A percentile compares a stretch with the other conserved stretches of the same genome.
Conservation (phyloP, 345 rosid species). For the Corymbia maculata region DNA sequence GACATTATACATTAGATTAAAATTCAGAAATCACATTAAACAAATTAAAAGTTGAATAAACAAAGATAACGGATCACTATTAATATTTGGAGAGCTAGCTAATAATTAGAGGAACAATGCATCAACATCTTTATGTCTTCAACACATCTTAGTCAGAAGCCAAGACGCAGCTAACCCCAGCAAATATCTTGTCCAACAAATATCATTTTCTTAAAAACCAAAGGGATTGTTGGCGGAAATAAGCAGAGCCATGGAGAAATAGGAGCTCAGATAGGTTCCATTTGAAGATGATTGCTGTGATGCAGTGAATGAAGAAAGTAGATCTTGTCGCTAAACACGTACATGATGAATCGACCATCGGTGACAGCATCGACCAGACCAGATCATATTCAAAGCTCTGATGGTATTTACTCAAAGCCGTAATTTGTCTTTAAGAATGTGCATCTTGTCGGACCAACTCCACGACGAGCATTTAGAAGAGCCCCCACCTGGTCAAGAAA, state of each 20-base stretch:
- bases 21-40: too few species aligned
- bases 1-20: accelerated
- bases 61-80: not conserved
- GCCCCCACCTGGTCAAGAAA: not conserved
- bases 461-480: not conserved
- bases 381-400: not conserved
- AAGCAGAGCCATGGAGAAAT: not conserved
- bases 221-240: not conserved
- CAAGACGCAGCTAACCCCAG: not conserved
- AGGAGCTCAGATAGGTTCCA: not conserved
- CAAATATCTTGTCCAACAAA: not conserved
- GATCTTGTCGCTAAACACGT: not conserved
- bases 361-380: not conserved
- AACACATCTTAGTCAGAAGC: not conserved
- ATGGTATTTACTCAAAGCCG: not conserved
- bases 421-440: not conserved
- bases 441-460: not conserved
- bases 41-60: not conserved
- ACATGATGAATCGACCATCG: not conserved
- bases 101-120: not conserved
- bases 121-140: not conserved
- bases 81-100: not conserved
- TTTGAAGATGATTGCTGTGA: not conserved
- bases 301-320: not conserved
- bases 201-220: not conserved